Base-by-base conservation (phyloP, 371 early-diverging fungal species). In the Rhizopus microsporus region DNA sequence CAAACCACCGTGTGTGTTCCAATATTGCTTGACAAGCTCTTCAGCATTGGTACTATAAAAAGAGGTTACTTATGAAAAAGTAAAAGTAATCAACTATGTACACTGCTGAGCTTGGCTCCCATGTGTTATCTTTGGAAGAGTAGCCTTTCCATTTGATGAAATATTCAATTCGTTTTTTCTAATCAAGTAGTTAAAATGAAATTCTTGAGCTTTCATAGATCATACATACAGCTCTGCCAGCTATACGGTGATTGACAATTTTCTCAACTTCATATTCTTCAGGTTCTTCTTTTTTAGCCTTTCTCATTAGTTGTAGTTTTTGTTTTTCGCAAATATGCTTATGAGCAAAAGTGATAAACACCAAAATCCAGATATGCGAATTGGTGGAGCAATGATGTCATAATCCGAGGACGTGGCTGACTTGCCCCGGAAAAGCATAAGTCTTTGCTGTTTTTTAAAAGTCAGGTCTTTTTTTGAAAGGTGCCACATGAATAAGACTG, bases 131-230 rank as follows among this genome's bases (percentile, higher is more conserved):
- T 6, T 23, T 30, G 4, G 38, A 16, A 44, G 30, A 13, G 17
- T 58, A 63, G 12, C 49, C 54, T 33, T 54, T 58, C 63, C 63
- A 63, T 44, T 63, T 63, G 30, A 63, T 51, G 5, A 34, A 13
- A 34, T 57, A 63, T 12, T 37, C 44, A 12, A 43, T 43, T 43
- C n/a, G 10, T 16, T 43, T 43, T 43, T 43, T 43, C 44, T 43
- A 16, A n/a, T 6, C 10, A 3, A 43, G 16, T 3, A 43, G 16
- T 3, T n/a, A 43, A n/a, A 7, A 43, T 6, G 16, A 43, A 17
- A n/a, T 3, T 8, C 16, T 15, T 12, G 16, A 43, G 17, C 44
- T n/a, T n/a, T 43, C 16, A 16, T 13, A 15, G 16, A n/a, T 43
- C 10, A 43, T 12, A n/a, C 29, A 29, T 32, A 47, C 48, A 7